Conservation (phyloP, 176 grass and related monocot genomes). For the Triticum dicoccoides region DNA sequence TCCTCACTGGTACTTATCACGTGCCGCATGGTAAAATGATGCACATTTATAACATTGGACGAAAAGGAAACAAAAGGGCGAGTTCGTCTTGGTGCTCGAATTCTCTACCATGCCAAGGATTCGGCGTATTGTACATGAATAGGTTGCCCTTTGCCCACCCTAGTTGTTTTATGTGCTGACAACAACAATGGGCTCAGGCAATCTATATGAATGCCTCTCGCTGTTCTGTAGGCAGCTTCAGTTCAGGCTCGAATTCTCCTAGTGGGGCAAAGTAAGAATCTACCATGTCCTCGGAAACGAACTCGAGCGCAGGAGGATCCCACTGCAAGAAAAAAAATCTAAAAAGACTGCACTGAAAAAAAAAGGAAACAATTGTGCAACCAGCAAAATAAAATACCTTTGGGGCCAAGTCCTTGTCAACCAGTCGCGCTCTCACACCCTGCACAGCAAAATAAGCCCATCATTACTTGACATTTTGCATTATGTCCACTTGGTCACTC, state of each 20-base stretch:
- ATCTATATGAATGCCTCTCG: constrained; percentile 75
- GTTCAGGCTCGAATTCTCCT: constrained; percentile 67
- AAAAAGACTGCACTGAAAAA: neutral
- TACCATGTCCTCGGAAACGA: constrained; percentile 80
- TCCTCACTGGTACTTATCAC: neutral
- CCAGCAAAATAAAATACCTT: constrained; percentile 57
- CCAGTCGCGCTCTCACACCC: constrained; percentile 82
- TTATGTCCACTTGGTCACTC: neutral
- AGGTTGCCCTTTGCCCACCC: neutral
- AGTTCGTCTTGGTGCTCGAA: neutral
- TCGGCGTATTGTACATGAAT: constrained; percentile 9
- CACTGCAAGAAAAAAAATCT: constrained; percentile 52
- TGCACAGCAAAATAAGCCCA: constrained; percentile 1
- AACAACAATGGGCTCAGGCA: neutral
- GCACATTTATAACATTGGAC: neutral
- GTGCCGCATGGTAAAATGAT: neutral
- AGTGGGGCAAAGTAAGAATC: constrained; percentile 77
- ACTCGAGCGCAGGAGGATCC: constrained; percentile 84
- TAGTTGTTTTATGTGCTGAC: constrained; percentile 6
- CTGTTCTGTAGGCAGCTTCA: constrained; percentile 72
- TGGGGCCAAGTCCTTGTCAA: constrained; percentile 72
- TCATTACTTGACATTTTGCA: neutral
- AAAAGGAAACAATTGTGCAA: neutral
- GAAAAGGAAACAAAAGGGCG: neutral
- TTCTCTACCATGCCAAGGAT: neutral